phyloP scores from a whole-genome alignment of 768 basidiomycete genomes.

The Rhizopogon vinicolor region DNA sequence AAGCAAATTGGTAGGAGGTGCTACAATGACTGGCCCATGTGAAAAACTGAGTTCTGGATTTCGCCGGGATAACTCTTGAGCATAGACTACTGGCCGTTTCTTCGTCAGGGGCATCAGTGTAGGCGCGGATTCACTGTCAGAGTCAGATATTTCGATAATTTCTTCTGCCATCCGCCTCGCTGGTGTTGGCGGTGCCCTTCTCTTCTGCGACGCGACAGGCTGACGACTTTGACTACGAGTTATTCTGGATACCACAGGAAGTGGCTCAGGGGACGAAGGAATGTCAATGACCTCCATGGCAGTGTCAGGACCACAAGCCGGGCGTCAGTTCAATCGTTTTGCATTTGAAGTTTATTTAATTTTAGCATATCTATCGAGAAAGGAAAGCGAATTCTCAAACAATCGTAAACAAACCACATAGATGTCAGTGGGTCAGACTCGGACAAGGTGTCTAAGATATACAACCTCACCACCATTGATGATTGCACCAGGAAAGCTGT shows the following conservation, averaged over 20 bases:
- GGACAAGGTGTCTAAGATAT: no score
- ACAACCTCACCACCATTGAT: no score
- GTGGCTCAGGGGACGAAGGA: conserved; percentile 21
- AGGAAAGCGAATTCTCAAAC: no score
- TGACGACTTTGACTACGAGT: conserved; percentile 18
- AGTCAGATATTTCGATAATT: conserved; percentile 51
- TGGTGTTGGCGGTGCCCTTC: conserved; percentile 1
- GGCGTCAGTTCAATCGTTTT: neutral
- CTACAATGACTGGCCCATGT: conserved; percentile 3
- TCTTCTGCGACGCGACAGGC: conserved; percentile 10
- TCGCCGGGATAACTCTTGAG: neutral
- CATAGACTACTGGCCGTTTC: neutral
- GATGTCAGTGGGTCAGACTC: no score
- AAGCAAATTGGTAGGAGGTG: conserved; percentile 9
- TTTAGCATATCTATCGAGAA: no score
- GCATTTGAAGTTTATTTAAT: neutral
- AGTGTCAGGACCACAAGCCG: neutral
- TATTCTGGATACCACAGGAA: conserved; percentile 5
- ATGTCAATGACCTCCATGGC: conserved; percentile 21
- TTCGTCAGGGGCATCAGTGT: conserved; percentile 2
- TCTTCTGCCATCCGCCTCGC: conserved; percentile 11
- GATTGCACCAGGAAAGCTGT: no score
- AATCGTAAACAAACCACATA: no score
- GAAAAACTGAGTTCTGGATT: conserved; percentile 7
- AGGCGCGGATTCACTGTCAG: conserved; percentile 33